Percentiles rank a stretch among this genome's conserved stretches.
These are phyloP conservation scores for Penicillium sp. DNA, from an alignment of 2,329 filamentous ascomycete genomes.

Conservation along the genomic window DNA sequence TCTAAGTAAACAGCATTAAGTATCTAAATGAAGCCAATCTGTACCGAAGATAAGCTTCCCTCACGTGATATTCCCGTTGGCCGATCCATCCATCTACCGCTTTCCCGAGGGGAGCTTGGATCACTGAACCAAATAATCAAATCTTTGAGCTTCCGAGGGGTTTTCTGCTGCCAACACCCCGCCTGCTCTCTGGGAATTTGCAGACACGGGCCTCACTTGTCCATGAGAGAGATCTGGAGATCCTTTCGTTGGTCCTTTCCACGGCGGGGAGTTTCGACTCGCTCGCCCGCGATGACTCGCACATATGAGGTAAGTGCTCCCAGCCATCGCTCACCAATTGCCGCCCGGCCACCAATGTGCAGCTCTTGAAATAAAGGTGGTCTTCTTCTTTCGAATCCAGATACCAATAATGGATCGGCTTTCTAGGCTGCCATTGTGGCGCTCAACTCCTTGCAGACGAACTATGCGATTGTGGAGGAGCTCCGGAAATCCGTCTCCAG, in stretches of 20 bases:
- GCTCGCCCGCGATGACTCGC: constrained; percentile 37
- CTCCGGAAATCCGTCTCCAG: constrained; percentile 67
- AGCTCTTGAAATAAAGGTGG: neutral
- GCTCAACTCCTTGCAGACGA: constrained; percentile 76
- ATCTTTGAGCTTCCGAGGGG: constrained; percentile 19
- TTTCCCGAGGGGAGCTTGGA: constrained; percentile 25
- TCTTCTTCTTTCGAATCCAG: neutral
- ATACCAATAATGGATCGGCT: neutral
- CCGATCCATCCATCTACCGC: neutral
- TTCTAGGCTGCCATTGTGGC: constrained; percentile 67
- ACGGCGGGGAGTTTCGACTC: constrained; percentile 31
- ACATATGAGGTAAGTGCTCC: constrained; percentile 38
- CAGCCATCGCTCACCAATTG: neutral
- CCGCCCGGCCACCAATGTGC: neutral
- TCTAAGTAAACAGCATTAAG: neutral
- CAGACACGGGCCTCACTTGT: constrained; percentile 20
- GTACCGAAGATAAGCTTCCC: neutral
- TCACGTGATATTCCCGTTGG: constrained; percentile 25
- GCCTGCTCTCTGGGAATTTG: constrained; percentile 13
- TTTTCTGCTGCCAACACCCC: constrained; percentile 11
- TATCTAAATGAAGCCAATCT: neutral
- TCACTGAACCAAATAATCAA: constrained; percentile 12
- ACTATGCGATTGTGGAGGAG: constrained; percentile 73
- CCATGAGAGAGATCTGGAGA: constrained; percentile 31
- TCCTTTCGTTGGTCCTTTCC: constrained; percentile 17